Base-by-base conservation (phyloP, 1,139 yeast genomes). In the Geotrichum europaeum region DNA sequence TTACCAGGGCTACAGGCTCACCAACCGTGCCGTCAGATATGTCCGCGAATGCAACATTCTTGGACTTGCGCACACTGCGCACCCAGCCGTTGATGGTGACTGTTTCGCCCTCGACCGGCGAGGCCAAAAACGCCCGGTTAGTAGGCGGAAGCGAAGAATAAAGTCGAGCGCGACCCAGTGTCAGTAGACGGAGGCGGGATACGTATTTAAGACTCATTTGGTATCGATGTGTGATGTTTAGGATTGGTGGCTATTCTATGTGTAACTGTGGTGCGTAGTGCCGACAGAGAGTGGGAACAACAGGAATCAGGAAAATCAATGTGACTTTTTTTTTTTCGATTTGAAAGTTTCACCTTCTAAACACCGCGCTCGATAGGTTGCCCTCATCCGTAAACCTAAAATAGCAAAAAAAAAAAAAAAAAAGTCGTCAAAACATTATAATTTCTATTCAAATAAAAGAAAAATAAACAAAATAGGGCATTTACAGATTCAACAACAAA, bases 1-100 rank as follows among this genome's bases (percentile, higher is more conserved):
- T 64, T 22, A 89, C 88, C 36, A 91, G 81, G 66, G 84, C 86
- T 59, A 91, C 70, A 5, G 81, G 78, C 40, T 76, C 66, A 53
- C 79, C 76, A 3, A 81, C 75, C 0, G 95, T 79, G 0, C 98
- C 98, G 71, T 92, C 98, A 1, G 82, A 74, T 28, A 94, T 66
- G 69, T 90, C 96, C 7, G 91, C 77, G 71, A 94, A 94, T 0
- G 91, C 88, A 15, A 88, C 81, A 60, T 85, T 87, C 70, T 90
- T 91, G 69, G 89, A 81, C 49, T 80, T 75, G 60, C 97, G 80
- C 2, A 89, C 81, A 0, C 92, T 81, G 62, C 84, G 83, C 45
- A 94, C 81, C 84, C 95, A 92, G 4, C 98, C 98, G 47, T 75
- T 69, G 9, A 80, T 69, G 7, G 72, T 67, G 5, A 77, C 72